Evolutionary conservation across 106 monocot genomes (phyloP).

Genomic region (Platanthera guangdongensis): DNA sequence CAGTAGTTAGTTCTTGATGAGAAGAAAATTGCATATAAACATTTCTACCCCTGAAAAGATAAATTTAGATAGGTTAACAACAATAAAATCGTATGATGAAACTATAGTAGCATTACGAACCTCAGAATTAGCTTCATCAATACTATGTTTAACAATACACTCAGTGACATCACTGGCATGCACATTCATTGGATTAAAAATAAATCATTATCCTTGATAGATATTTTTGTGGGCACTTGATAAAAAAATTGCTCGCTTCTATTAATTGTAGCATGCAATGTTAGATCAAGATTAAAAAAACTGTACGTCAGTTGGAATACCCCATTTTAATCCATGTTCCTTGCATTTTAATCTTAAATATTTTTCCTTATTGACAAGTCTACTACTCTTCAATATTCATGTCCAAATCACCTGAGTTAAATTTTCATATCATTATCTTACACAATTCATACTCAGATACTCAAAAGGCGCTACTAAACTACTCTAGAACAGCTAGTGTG

Average conservation of each 20-base stretch:
- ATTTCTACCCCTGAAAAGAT: constrained; percentile 56
- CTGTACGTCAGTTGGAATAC: neutral
- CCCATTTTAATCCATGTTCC: neutral
- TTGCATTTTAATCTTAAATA: neutral
- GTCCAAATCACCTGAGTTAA: neutral
- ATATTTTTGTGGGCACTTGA: neutral
- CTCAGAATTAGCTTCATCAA: neutral
- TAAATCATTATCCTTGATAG: neutral
- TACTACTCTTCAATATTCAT: neutral
- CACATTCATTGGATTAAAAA: neutral
- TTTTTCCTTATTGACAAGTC: neutral
- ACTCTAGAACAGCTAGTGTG: too few relatives aligned
- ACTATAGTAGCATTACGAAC: neutral
- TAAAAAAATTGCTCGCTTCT: neutral
- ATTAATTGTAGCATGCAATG: neutral
- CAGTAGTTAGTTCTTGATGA: constrained; percentile 65
- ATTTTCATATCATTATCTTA: neutral
- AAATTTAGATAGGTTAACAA: constrained; percentile 1
- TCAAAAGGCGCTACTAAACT: too few relatives aligned
- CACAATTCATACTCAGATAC: neutral
- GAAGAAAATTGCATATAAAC: constrained; percentile 72
- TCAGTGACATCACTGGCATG: neutral
- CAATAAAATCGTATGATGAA: neutral
- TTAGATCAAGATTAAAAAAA: too few relatives aligned
- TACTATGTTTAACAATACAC: neutral